A percentile compares a stretch with the other conserved stretches of the same genome.
Evolutionary conservation across 305 asterid genomes (phyloP).

Genomic region (Fraxinus sp.): DNA sequence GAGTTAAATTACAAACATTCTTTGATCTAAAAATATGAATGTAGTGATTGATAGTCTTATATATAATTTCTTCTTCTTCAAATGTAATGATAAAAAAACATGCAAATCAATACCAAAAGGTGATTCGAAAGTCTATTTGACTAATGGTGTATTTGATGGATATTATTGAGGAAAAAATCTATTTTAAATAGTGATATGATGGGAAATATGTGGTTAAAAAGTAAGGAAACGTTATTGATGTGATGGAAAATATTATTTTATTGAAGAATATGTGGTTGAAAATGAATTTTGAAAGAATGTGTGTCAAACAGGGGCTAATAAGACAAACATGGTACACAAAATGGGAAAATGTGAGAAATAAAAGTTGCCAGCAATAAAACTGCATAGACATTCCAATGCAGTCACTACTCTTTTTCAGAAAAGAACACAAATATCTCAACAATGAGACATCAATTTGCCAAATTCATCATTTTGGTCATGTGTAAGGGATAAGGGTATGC

Average conservation of each 20-base stretch:
- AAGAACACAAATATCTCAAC: not conserved
- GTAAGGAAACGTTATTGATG: too few relatives aligned
- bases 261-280: too few relatives aligned
- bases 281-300: too few relatives aligned
- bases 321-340: not conserved
- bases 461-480: not conserved
- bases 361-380: not conserved
- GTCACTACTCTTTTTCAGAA: not conserved
- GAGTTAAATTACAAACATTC: not conserved
- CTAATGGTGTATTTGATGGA: too few relatives aligned
- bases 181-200: too few relatives aligned
- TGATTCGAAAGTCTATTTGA: not conserved
- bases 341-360: not conserved
- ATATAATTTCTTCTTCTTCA: not conserved
- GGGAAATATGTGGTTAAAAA: too few relatives aligned
- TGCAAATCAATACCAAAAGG: not conserved
- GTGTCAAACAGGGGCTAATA: too few relatives aligned
- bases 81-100: not conserved
- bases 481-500: not conserved
- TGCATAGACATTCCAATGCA: not conserved
- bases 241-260: too few relatives aligned
- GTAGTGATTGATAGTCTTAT: not conserved
- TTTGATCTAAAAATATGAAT: not conserved
- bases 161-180: too few relatives aligned
- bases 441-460: not conserved